A percentile compares a stretch with the other conserved stretches of the same genome.
Conservation (phyloP, 2,329 filamentous ascomycete species). For the Amphichorda felina region DNA sequence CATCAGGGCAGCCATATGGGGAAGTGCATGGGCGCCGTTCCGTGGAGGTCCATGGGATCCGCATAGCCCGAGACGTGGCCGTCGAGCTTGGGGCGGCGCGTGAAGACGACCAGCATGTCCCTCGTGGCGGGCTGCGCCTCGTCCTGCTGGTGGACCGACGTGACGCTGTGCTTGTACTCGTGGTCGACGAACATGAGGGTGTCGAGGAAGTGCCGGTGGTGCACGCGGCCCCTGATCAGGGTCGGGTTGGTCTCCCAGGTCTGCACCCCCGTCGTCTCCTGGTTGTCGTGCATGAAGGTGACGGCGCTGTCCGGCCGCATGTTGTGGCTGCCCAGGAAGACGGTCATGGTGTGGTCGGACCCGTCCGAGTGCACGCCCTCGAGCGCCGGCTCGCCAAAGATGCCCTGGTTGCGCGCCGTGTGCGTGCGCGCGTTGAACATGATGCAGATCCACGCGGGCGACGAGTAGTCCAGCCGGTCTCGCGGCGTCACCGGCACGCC, state of each 20-base stretch:
- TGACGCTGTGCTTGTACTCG: conserved; percentile 14
- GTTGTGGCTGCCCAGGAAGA: conserved; percentile 13
- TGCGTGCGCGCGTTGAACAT: conserved; percentile 14
- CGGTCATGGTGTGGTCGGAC: conserved; percentile 17
- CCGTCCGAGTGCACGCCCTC: conserved; percentile 18
- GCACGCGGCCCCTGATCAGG: conserved; percentile 9
- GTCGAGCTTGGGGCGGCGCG: conserved; percentile 9
- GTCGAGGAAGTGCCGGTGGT: conserved; percentile 12
- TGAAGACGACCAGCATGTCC: conserved; percentile 16
- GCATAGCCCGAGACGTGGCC: conserved; percentile 11
- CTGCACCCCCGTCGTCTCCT: conserved; percentile 10
- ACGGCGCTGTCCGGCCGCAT: conserved; percentile 13
- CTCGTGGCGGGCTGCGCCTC: conserved; percentile 7
- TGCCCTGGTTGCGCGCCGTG: conserved; percentile 8
- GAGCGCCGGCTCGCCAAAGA: conserved; percentile 15
- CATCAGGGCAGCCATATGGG: conserved; percentile 9
- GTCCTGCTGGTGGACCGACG: conserved; percentile 11
- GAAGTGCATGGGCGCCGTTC: conserved; percentile 8
- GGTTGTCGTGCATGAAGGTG: conserved; percentile 14
- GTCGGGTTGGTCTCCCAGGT: conserved; percentile 10
- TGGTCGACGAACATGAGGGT: conserved; percentile 13
- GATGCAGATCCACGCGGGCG: conserved; percentile 11
- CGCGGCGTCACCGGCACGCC: conserved; percentile 9
- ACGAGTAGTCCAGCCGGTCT: conserved; percentile 12
- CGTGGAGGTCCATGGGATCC: conserved; percentile 11